Evolutionary conservation across 2,329 filamentous ascomycete species (phyloP), one percentile per base, ranked within the genome.

Genomic region (Endothia cerciana): DNA sequence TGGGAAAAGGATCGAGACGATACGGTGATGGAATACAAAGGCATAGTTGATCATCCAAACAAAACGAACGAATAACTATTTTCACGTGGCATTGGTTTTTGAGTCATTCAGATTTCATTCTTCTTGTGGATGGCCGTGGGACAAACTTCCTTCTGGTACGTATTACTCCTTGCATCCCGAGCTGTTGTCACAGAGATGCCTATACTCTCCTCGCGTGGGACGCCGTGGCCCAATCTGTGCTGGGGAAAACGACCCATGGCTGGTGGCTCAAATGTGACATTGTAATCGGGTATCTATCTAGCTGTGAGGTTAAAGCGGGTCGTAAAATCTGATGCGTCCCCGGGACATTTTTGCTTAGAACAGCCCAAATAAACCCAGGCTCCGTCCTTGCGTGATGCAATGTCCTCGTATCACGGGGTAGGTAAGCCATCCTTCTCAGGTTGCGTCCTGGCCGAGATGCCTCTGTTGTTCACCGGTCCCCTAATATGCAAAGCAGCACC

Each of bases 281-380:
- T 38, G 53, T 22, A 19, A 41, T 19, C 45, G 58, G 43, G 58
- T 60, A 49, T 60, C 58, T 60, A 49, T 60, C 58, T 49, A 49
- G 38, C 22, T 47, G 28, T 60, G 41, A 17, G 47, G 45, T 36
- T 28, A 25, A 51, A 17, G 47, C 13, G 22, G 25, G 47, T 8
- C 0, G 11, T 28, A 1, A 25, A 17, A 11, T 0, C n/a, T 19
- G n/a, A 47, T 22, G 4, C 6, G 11, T 15, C 25, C 47, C 47
- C 6, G 11, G 4, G 19, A 11, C 11, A 51, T 51, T 25, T 28
- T 25, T 25, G 22, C 22, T 7, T 28, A 13, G 22, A 28, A 17
- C 1, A 17, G 10, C 10, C 25, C 19, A 25, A 51, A 5, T 15
- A 11, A 51, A 22, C 25, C 10, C 7, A 4, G 22, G 13, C 47